phyloP scores from a whole-genome alignment of 805 yeast species.

The Isabelozyma heimii region DNA sequence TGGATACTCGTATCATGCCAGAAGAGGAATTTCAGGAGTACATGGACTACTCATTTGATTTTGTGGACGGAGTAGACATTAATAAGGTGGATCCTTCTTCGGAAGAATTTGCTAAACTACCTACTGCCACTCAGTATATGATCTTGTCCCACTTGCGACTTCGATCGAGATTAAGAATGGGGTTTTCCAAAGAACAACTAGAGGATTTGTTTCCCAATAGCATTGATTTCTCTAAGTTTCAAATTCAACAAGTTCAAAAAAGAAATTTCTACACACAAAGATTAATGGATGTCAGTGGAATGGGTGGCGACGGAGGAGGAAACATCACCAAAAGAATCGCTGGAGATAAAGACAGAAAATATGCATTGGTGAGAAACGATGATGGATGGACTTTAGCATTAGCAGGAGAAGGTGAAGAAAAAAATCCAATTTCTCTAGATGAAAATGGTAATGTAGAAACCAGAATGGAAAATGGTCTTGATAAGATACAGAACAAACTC shows the following conservation, averaged over 20 bases:
- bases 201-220: constrained; percentile 78
- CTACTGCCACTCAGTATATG: constrained; percentile 84
- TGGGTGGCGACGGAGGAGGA: constrained; percentile 51
- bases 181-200: constrained; percentile 86
- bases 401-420: constrained; percentile 36
- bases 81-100: constrained; percentile 83
- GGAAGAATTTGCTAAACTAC: constrained; percentile 69
- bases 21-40: constrained; percentile 68
- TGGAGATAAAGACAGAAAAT: constrained; percentile 76
- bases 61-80: constrained; percentile 66
- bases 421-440: constrained; percentile 50
- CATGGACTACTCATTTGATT: constrained; percentile 48
- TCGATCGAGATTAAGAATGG: constrained; percentile 90
- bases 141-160: constrained; percentile 77
- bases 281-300: constrained; percentile 78
- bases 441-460: constrained; percentile 25
- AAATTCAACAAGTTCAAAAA: constrained; percentile 87
- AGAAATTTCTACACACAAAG: constrained; percentile 88
- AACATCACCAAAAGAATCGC: constrained; percentile 63
- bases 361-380: constrained; percentile 69
- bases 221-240: constrained; percentile 89
- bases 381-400: constrained; percentile 84
- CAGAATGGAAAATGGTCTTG: too few species aligned
- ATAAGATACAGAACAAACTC: neutral
- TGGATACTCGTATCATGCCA: constrained; percentile 73